Evolutionary conservation across 2,329 filamentous ascomycete genomes (phyloP).

Genomic region (Phialocephala sp.): DNA sequence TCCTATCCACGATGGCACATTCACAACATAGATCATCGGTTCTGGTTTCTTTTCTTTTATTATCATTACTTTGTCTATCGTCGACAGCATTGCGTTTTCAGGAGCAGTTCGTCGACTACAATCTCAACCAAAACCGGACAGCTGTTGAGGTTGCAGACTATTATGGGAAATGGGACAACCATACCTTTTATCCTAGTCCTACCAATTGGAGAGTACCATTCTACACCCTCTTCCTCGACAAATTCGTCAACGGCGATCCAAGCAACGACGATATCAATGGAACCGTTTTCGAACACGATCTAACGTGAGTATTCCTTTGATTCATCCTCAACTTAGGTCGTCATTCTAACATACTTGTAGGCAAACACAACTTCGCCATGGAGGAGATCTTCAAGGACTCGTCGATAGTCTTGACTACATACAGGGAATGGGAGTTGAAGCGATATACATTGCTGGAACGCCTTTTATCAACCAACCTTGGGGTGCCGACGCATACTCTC

Average conservation of each 20-base stretch:
- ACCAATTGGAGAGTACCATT: conserved; percentile 1
- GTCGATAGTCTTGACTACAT: conserved; percentile 7
- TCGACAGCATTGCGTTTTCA: conserved; percentile 3
- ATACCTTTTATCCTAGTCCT: conserved; percentile 9
- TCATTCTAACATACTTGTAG: background rate
- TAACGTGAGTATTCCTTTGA: background rate
- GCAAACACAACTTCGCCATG: conserved; percentile 9
- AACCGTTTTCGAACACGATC: conserved; percentile 1
- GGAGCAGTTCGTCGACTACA: conserved; percentile 3
- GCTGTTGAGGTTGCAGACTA: conserved; percentile 3
- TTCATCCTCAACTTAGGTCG: background rate
- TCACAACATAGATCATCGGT: background rate
- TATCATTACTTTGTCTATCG: background rate
- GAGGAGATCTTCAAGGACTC: conserved; percentile 6
- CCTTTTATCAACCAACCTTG: conserved; percentile 1
- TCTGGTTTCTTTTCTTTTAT: background rate
- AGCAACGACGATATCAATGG: conserved; percentile 9
- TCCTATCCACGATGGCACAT: background rate
- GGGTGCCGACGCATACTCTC: conserved; percentile 6
- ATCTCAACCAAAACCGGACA: conserved; percentile 8
- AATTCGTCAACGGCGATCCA: conserved; percentile 6
- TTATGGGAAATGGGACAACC: conserved; percentile 2
- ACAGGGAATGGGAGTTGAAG: background rate
- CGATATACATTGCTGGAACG: conserved; percentile 3
- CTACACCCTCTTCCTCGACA: conserved; percentile 5